phyloP scores from a whole-genome alignment of 257 asterid genomes.

The Perilla frutescens region DNA sequence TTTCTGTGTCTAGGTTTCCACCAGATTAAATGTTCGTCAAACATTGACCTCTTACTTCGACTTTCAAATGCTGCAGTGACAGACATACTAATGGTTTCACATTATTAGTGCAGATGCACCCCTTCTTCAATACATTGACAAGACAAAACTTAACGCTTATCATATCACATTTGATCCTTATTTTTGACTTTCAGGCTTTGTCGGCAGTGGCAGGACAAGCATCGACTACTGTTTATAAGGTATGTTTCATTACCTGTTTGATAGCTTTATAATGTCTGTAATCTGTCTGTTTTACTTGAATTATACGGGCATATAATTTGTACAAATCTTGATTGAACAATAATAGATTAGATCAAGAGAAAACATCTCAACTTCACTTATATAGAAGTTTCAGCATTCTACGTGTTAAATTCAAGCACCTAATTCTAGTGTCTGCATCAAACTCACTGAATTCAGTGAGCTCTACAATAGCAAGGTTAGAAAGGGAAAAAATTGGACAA shows the following conservation, averaged over 20 bases:
- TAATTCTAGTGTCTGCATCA: constrained; percentile 35
- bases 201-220: background rate
- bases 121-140: no score
- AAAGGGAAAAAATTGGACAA: background rate
- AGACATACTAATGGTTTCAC: no score
- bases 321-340: no score
- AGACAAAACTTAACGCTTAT: no score
- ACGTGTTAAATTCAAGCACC: constrained; percentile 31
- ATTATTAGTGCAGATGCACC: no score
- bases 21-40: no score
- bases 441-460: constrained; percentile 13
- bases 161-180: no score
- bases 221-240: background rate
- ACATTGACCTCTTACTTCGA: no score
- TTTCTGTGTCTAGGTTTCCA: no score
- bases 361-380: constrained; percentile 1
- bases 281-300: background rate
- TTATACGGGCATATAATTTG: no score
- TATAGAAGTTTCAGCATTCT: constrained; percentile 32
- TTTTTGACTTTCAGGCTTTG: no score
- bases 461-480: background rate
- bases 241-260: background rate
- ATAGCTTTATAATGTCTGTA: background rate
- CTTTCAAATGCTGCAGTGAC: no score
- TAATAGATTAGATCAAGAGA: background rate